Base-by-base conservation (phyloP, 345 rosid genomes). In the Syzygium jambos region DNA sequence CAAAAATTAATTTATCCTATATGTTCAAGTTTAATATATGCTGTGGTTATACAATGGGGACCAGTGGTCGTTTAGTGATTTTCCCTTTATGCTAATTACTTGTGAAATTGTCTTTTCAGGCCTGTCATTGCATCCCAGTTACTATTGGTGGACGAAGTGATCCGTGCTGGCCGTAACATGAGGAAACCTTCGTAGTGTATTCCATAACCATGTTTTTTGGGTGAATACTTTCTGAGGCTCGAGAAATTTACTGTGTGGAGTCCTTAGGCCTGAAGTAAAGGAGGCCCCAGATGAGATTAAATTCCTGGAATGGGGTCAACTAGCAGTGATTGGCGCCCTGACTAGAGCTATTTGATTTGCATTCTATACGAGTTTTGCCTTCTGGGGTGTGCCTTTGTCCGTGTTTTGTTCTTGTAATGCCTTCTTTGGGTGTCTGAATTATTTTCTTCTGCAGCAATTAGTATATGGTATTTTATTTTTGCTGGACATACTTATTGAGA, bases 111-210 rank as follows among this genome's bases (percentile, higher is more conserved):
- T 86, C 87, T 53, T 90, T 90, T 90, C 95, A 97, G 99, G 93
- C 99, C 99, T 57, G 98, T 97, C 78, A 97, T 96, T 84, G 95
- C 98, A 12, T 97, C 99, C 13, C 99, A 97, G 92, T 91, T 97
- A 92, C 95, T 97, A 11, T 92, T 94, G 94, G 99, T 97, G 52
- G 99, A 97, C 90, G 99, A 97, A 92, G 99, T 97, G 78, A 97
- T 97, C 73, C 95, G 99, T 10, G 99, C 98, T 59, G 98, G 98
- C 53, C 96, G 98, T 52, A 97, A 97, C 89, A 97, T 97, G 99
- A 92, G 98, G 93, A 97, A 96, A 93, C 99, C 99, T 34, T 34
- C 80, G 4, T 73, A 73, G 46, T 34, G 80, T 21, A 34, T 73
- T 19, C 38, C 80, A 4, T 21, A 19, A 9, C 25, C 3, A 12